A percentile compares a stretch with the other conserved stretches of the same genome.
phyloP scores from a whole-genome alignment of 768 basidiomycete genomes.

The Serendipita sp. region DNA sequence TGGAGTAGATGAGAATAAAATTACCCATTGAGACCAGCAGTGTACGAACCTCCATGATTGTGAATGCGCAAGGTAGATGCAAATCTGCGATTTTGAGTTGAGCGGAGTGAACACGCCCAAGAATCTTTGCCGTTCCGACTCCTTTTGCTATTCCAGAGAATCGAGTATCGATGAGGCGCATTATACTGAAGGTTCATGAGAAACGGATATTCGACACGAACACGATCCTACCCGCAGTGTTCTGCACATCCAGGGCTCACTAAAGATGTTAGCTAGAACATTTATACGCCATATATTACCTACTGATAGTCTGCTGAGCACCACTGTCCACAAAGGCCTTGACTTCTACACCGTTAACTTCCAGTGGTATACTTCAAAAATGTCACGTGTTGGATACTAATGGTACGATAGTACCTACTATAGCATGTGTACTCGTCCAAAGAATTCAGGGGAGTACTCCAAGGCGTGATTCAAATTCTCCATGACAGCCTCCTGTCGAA shows the following conservation, averaged over 20 bases:
- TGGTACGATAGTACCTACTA: slow-evolving; percentile 41
- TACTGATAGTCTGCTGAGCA: slow-evolving; percentile 93
- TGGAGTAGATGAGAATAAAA: neutral
- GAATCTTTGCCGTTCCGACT: slow-evolving; percentile 86
- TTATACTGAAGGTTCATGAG: slow-evolving; percentile 37
- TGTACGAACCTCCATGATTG: slow-evolving; percentile 71
- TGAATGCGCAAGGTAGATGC: slow-evolving; percentile 77
- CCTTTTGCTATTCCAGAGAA: slow-evolving; percentile 84
- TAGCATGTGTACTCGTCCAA: slow-evolving; percentile 91
- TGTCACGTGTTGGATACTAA: slow-evolving; percentile 3
- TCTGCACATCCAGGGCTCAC: slow-evolving; percentile 91
- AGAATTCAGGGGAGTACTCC: slow-evolving; percentile 84
- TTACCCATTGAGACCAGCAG: neutral
- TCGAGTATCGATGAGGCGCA: slow-evolving; percentile 79
- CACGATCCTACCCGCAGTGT: slow-evolving; percentile 49
- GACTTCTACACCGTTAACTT: slow-evolving; percentile 79
- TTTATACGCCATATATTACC: slow-evolving; percentile 17
- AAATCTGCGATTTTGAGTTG: slow-evolving; percentile 80
- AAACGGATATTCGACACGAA: neutral
- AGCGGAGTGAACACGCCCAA: slow-evolving; percentile 86
- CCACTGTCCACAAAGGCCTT: slow-evolving; percentile 98
- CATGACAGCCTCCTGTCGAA: slow-evolving; percentile 71
- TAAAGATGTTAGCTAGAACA: slow-evolving; percentile 17
- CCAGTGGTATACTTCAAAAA: slow-evolving; percentile 56
- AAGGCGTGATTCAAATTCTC: slow-evolving; percentile 92